These are phyloP conservation scores for Cicer pinnatifidum DNA, from an alignment of 306 rosid genomes.

Conservation along the genomic window DNA sequence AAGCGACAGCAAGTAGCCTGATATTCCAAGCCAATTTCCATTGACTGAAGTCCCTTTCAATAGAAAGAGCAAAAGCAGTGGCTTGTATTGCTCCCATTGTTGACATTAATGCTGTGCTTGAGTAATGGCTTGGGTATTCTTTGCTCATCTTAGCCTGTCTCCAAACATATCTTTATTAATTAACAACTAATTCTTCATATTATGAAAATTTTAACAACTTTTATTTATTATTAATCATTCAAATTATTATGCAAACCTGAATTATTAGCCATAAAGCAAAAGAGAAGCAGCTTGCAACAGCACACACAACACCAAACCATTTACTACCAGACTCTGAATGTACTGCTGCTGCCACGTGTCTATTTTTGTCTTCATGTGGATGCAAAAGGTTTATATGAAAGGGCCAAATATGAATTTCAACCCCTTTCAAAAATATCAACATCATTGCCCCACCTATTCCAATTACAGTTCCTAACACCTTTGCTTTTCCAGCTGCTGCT, in stretches of 20 bases:
- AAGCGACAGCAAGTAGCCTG: slow-evolving; percentile 61
- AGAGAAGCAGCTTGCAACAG: slow-evolving; percentile 50
- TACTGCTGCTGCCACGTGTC: slow-evolving; percentile 11
- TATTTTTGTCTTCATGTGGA: slow-evolving; percentile 31
- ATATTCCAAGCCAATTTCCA: slow-evolving; percentile 84
- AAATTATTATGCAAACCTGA: slow-evolving; percentile 37
- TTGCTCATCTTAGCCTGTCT: slow-evolving; percentile 63
- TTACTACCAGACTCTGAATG: slow-evolving; percentile 7
- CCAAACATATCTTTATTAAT: too few species aligned
- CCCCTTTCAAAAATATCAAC: slow-evolving; percentile 63
- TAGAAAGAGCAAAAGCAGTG: slow-evolving; percentile 51
- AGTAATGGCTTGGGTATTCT: slow-evolving; percentile 60
- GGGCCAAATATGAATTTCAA: slow-evolving; percentile 57
- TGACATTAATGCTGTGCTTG: slow-evolving; percentile 75
- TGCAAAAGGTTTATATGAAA: slow-evolving; percentile 62
- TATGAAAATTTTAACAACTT: too few species aligned
- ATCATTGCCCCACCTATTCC: slow-evolving; percentile 85
- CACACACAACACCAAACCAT: slow-evolving; percentile 44
- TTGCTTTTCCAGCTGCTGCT: slow-evolving; percentile 60
- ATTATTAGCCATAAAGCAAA: slow-evolving; percentile 48
- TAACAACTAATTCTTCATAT: too few species aligned
- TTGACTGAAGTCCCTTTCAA: slow-evolving; percentile 64
- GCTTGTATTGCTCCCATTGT: slow-evolving; percentile 62
- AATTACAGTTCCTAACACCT: slow-evolving; percentile 59
- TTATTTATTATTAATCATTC: neutral